Evolutionary conservation across 768 basidiomycete species (phyloP).

Genomic region (Boletus sensibilis): DNA sequence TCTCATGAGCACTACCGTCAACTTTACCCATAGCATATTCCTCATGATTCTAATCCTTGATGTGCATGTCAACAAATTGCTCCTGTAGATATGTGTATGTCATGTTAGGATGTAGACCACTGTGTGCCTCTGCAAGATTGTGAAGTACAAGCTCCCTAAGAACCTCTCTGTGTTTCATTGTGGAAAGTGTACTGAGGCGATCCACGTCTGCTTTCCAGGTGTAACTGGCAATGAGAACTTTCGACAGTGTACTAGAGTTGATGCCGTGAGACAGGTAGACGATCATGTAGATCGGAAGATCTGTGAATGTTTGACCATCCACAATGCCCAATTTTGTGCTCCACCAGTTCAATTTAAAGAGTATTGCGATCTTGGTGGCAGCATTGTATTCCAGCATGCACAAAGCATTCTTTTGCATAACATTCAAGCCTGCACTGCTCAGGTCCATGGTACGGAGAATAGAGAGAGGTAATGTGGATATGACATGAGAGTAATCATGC

Average conservation of each 20-base stretch:
- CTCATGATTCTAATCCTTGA: conserved; percentile 36
- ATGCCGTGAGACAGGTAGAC: conserved; percentile 10
- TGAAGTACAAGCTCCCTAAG: conserved; percentile 6
- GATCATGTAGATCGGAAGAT: conserved; percentile 6
- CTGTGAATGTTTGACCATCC: conserved; percentile 10
- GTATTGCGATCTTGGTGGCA: background rate
- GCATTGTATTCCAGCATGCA: background rate
- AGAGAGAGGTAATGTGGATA: conserved; percentile 6
- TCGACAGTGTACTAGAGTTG: conserved; percentile 5
- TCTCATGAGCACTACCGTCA: no score
- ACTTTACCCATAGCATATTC: conserved; percentile 37
- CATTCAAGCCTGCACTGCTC: conserved; percentile 2
- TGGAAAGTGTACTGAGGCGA: background rate
- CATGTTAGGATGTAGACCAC: background rate
- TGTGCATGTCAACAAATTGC: conserved; percentile 15
- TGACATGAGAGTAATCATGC: conserved; percentile 11
- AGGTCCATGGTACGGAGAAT: conserved; percentile 6
- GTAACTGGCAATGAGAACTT: conserved; percentile 11
- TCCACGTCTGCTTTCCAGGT: background rate
- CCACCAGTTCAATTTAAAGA: conserved; percentile 17
- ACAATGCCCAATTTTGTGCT: conserved; percentile 9
- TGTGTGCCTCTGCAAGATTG: conserved; percentile 9
- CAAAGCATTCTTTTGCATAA: conserved; percentile 9
- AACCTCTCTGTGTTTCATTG: background rate
- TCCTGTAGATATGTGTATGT: conserved; percentile 3